These are phyloP conservation scores for Coelastrella sp. DNA, from an alignment of 139 green algal genomes.

Conservation along the genomic window DNA sequence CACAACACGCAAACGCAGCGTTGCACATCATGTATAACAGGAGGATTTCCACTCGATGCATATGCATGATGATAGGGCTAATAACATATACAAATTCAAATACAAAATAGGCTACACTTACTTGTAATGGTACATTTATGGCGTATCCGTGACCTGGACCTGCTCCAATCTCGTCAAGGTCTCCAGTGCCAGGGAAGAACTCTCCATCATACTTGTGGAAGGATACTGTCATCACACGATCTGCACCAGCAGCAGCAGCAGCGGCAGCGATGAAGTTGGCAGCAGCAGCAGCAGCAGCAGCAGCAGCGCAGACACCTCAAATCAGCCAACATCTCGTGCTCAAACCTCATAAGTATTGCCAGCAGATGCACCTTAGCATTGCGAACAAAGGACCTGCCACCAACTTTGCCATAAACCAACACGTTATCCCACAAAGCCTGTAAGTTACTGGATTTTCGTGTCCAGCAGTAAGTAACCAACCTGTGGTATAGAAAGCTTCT, in stretches of 20 bases:
- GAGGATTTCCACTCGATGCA: no score
- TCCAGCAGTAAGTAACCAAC: constrained; percentile 89
- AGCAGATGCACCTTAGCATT: not conserved
- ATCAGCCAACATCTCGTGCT: not conserved
- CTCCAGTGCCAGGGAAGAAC: constrained; percentile 97
- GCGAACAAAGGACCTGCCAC: not conserved
- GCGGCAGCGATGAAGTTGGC: not conserved
- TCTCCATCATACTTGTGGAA: constrained; percentile 93
- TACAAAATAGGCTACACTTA: not conserved
- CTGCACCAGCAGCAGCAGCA: constrained; percentile 30
- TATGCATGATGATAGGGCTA: no score
- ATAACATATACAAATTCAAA: not conserved
- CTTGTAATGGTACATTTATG: constrained; percentile 82
- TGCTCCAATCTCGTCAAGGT: constrained; percentile 85
- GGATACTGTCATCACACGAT: constrained; percentile 86
- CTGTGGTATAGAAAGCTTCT: constrained; percentile 96
- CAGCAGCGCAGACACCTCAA: no score
- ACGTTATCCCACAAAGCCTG: not conserved
- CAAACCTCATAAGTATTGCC: not conserved
- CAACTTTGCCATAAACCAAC: not conserved
- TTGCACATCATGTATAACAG: no score
- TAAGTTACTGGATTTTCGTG: constrained; percentile 46
- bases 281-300: not conserved
- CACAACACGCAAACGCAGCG: no score
- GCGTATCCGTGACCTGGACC: constrained; percentile 75